Conservation (phyloP, 116 monocot species). For the Cymodocea nodosa region DNA sequence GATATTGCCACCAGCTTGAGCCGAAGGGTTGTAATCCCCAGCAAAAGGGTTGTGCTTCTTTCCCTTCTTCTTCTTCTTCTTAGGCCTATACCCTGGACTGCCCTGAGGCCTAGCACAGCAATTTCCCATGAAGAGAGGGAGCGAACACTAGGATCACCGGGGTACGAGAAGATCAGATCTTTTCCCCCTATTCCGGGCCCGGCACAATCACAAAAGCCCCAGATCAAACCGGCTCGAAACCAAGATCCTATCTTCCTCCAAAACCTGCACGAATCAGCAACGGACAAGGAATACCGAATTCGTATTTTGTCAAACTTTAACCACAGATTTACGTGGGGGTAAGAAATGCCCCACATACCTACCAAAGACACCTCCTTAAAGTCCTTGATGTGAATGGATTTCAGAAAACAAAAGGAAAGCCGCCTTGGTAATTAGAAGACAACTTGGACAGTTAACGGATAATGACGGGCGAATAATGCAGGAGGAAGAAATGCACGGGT, state of each 20-base stretch:
- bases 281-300: background rate
- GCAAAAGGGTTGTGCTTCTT: constrained; percentile 22
- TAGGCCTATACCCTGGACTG: background rate
- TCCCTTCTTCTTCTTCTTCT: constrained; percentile 8
- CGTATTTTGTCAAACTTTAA: background rate
- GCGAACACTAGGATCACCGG: background rate
- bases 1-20: constrained; percentile 9
- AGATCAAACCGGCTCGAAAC: background rate
- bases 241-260: background rate
- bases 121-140: constrained; percentile 13
- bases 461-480: background rate
- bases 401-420: too few relatives aligned
- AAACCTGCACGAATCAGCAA: background rate
- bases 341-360: background rate
- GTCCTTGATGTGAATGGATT: too few relatives aligned
- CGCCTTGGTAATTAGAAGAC: too few relatives aligned
- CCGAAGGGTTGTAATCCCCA: constrained; percentile 11
- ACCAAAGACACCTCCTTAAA: background rate
- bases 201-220: background rate
- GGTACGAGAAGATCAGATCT: background rate
- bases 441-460: background rate
- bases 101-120: constrained; percentile 10
- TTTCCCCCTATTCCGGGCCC: background rate
- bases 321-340: background rate
- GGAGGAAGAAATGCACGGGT: background rate